A percentile compares a stretch with the other conserved stretches of the same genome.
Conservation (phyloP, 169 alveolate species). For the Plasmodium gallinaceum region DNA sequence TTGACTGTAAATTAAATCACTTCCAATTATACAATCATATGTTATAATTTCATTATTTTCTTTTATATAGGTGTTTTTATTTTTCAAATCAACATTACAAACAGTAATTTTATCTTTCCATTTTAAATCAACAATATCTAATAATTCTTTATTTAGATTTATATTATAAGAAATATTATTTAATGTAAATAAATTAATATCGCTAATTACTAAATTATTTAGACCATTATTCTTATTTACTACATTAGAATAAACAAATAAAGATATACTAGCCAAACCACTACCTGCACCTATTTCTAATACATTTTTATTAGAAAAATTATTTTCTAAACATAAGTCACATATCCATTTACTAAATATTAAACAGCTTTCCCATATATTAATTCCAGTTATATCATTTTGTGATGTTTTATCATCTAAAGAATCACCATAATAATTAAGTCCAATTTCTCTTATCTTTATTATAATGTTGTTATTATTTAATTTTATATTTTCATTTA, state of each 20-base stretch:
- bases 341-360: constrained; percentile 80
- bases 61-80: constrained; percentile 55
- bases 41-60: constrained; percentile 20
- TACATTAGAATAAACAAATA: constrained; percentile 54
- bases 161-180: constrained; percentile 78
- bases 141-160: constrained; percentile 58
- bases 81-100: constrained; percentile 75
- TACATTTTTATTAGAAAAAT: constrained; percentile 71
- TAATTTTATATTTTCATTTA: constrained; percentile 12
- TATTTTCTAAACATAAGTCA: constrained; percentile 41
- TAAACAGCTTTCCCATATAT: constrained; percentile 84
- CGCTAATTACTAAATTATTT: constrained; percentile 77
- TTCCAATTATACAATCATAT: constrained; percentile 81
- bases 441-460: constrained; percentile 74
- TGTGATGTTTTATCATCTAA: constrained; percentile 59
- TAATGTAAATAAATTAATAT: constrained; percentile 76
- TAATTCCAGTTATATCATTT: constrained; percentile 80
- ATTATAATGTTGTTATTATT: constrained; percentile 26
- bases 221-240: background rate
- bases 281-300: constrained; percentile 85
- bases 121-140: background rate
- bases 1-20: constrained; percentile 83
- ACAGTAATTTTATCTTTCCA: constrained; percentile 64
- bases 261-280: constrained; percentile 79
- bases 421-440: constrained; percentile 68